Percentiles rank a stretch among this genome's conserved stretches.
Evolutionary conservation across 169 alveolate genomes (phyloP).

Genomic region (Theileria parva): DNA sequence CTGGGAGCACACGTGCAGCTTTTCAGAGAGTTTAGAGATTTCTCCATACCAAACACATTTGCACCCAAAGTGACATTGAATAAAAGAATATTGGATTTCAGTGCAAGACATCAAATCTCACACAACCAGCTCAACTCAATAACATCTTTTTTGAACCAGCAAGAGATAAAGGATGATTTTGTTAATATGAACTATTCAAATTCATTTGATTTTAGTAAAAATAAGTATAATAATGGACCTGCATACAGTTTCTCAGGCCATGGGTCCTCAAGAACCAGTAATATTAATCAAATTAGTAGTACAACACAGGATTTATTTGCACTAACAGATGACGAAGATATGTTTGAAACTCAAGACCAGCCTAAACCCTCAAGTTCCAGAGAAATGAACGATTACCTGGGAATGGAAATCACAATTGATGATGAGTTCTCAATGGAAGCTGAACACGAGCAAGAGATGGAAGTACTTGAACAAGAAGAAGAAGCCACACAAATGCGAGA

Average conservation of each 20-base stretch:
- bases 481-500: conserved; percentile 72
- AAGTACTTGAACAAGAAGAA: conserved; percentile 72
- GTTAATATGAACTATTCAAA: conserved; percentile 6
- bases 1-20: conserved; percentile 35
- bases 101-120: conserved; percentile 44
- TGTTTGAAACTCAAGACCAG: conserved; percentile 15
- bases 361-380: background rate
- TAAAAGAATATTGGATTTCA: conserved; percentile 52
- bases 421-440: conserved; percentile 48
- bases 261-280: background rate
- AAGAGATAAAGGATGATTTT: conserved; percentile 3
- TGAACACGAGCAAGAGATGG: conserved; percentile 73
- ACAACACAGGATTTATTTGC: background rate
- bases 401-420: conserved; percentile 34
- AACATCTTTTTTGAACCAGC: conserved; percentile 2
- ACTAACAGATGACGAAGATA: conserved; percentile 10
- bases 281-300: background rate
- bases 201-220: background rate
- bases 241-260: background rate
- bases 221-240: background rate
- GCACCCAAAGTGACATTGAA: conserved; percentile 42
- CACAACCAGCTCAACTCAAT: conserved; percentile 20
- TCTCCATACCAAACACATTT: conserved; percentile 65
- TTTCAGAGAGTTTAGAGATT: conserved; percentile 67
- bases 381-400: conserved; percentile 33